A percentile compares a stretch with the other conserved stretches of the same genome.
These are phyloP conservation scores for Alternaria ventricosa DNA, from an alignment of 2,329 filamentous ascomycete genomes.

Conservation along the genomic window DNA sequence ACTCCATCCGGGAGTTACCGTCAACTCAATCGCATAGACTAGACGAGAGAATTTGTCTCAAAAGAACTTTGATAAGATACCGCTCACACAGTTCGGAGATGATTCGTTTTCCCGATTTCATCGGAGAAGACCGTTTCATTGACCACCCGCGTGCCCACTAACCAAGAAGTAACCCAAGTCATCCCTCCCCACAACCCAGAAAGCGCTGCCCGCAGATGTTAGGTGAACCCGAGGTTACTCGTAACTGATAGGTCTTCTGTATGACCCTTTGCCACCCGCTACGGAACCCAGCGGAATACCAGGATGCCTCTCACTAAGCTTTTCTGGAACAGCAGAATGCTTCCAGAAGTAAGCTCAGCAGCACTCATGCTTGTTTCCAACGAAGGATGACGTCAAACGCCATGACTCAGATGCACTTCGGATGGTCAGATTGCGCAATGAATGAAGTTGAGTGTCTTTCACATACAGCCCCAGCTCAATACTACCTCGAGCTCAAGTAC, in stretches of 20 bases:
- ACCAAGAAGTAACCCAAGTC: not conserved
- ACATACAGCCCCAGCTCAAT: not conserved
- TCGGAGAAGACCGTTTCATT: not conserved
- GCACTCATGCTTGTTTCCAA: not conserved
- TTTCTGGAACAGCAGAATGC: not conserved
- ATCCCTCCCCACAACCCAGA: not conserved
- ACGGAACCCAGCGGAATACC: not conserved
- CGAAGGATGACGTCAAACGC: not conserved
- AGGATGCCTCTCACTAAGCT: not conserved
- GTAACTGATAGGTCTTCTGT: not conserved
- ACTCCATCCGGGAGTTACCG: not conserved
- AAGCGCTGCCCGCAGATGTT: not conserved
- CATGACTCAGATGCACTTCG: not conserved
- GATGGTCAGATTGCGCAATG: not conserved
- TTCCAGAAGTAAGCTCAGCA: conserved; percentile 1
- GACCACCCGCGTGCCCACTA: not conserved
- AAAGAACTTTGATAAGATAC: not conserved
- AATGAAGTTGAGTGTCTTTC: not conserved
- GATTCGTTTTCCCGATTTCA: not conserved
- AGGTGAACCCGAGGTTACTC: not conserved
- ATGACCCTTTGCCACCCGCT: not conserved
- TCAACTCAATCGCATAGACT: not conserved
- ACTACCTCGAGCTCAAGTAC: not conserved
- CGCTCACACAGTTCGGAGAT: not conserved
- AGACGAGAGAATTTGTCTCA: not conserved